Percentiles rank a stretch among this genome's conserved stretches.
These are phyloP conservation scores for Coemansia sp. DNA, from an alignment of 192 early-diverging fungal species.

Conservation along the genomic window DNA sequence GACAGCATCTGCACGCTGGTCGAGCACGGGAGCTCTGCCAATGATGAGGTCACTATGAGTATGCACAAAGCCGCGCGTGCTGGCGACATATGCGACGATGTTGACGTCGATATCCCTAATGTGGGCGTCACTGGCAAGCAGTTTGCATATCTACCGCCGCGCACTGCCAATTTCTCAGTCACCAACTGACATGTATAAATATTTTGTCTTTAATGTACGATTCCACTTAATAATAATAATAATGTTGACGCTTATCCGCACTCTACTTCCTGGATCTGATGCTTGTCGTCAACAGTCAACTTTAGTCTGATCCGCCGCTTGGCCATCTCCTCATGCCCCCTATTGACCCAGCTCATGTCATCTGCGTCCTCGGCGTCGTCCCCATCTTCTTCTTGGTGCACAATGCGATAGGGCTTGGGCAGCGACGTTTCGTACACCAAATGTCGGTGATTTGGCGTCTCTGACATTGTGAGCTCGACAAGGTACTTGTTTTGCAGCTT, in stretches of 20 bases:
- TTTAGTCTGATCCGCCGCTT: constrained; percentile 35
- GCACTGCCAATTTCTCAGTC: constrained; percentile 27
- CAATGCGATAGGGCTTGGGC: constrained; percentile 47
- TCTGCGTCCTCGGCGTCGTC: constrained; percentile 41
- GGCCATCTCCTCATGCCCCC: constrained; percentile 39
- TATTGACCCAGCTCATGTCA: constrained; percentile 43
- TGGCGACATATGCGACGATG: constrained; percentile 1
- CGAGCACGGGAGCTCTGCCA: neutral
- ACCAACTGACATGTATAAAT: constrained; percentile 16
- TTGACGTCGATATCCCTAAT: constrained; percentile 19
- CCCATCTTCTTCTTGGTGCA: constrained; percentile 42
- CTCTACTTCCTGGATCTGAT: constrained; percentile 37
- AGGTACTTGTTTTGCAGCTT: constrained; percentile 36
- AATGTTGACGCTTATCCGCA: constrained; percentile 21
- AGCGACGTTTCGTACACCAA: constrained; percentile 43
- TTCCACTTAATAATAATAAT: neutral
- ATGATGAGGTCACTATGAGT: neutral
- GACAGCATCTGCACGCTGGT: constrained; percentile 6
- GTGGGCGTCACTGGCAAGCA: constrained; percentile 12
- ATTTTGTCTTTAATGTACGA: neutral
- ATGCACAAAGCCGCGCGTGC: neutral
- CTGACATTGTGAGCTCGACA: constrained; percentile 29
- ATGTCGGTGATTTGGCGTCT: constrained; percentile 27
- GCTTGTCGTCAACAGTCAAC: constrained; percentile 42
- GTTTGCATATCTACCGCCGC: constrained; percentile 45